Evolutionary conservation across 768 basidiomycete genomes (phyloP).

Genomic region (Hemileccinum rubropunctum): DNA sequence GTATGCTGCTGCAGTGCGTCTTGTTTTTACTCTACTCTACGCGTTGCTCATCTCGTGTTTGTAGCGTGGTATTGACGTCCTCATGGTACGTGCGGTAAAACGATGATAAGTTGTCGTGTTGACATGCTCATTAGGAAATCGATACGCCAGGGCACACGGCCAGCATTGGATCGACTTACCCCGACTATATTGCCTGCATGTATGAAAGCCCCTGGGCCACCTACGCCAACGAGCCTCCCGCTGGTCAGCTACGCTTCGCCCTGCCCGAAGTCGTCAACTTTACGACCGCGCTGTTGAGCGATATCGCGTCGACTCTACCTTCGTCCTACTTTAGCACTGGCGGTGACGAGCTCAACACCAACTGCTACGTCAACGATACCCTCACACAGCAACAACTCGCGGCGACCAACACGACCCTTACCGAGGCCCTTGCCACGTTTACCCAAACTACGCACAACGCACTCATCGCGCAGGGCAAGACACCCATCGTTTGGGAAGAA

Average conservation of each 20-base stretch:
- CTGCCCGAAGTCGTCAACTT: constrained; percentile 59
- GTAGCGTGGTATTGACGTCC: constrained; percentile 70
- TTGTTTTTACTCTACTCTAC: not conserved
- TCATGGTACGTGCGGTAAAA: constrained; percentile 38
- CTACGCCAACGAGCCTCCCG: constrained; percentile 74
- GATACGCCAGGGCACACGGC: constrained; percentile 85
- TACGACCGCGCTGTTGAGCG: constrained; percentile 48
- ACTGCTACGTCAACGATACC: constrained; percentile 63
- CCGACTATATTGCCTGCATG: constrained; percentile 71
- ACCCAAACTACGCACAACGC: constrained; percentile 56
- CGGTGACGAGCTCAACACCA: constrained; percentile 75
- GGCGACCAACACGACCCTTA: constrained; percentile 50
- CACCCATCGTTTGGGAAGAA: constrained; percentile 81
- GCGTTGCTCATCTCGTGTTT: constrained; percentile 2
- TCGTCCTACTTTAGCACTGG: constrained; percentile 74
- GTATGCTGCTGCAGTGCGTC: constrained; percentile 70
- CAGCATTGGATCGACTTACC: constrained; percentile 58
- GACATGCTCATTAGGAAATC: constrained; percentile 52
- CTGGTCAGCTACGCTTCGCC: constrained; percentile 79
- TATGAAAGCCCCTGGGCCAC: constrained; percentile 52
- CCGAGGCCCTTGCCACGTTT: constrained; percentile 64
- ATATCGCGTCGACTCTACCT: constrained; percentile 51
- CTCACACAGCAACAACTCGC: constrained; percentile 55
- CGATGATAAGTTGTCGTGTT: not conserved
- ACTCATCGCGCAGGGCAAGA: constrained; percentile 58